phyloP scores from a whole-genome alignment of 2,329 filamentous ascomycete genomes.

The Fusarium anguioides region DNA sequence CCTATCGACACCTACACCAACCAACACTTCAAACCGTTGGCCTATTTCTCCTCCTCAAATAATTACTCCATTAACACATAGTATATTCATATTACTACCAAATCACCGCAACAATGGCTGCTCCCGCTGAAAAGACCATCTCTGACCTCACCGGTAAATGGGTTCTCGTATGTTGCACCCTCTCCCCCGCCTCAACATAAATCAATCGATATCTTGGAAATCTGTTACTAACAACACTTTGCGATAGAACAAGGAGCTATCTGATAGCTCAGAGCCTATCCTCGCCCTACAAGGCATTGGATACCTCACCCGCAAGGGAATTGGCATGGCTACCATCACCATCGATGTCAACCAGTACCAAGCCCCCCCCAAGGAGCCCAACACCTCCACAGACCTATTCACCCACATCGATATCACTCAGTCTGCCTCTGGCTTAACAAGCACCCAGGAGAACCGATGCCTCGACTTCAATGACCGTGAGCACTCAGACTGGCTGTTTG shows the following conservation, averaged over 20 bases:
- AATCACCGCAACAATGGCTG: conserved; percentile 69
- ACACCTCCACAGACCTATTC: conserved; percentile 53
- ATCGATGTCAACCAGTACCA: conserved; percentile 69
- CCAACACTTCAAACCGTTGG: background rate
- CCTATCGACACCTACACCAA: background rate
- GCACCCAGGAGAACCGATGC: conserved; percentile 68
- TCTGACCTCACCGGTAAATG: conserved; percentile 76
- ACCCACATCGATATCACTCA: conserved; percentile 79
- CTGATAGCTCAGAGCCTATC: conserved; percentile 74
- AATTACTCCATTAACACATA: background rate
- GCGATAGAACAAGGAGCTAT: conserved; percentile 77
- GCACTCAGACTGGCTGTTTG: conserved; percentile 85
- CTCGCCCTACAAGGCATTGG: conserved; percentile 78
- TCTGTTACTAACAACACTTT: conserved; percentile 8
- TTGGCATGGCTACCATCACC: conserved; percentile 75
- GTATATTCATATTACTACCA: background rate
- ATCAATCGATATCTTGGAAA: background rate
- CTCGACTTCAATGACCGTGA: conserved; percentile 65
- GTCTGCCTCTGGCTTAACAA: conserved; percentile 76
- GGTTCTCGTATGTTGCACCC: conserved; percentile 67
- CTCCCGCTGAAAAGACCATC: conserved; percentile 73
- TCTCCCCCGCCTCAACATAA: background rate
- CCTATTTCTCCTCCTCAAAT: background rate
- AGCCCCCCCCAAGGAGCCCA: conserved; percentile 56
- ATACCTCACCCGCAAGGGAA: conserved; percentile 78